These are phyloP conservation scores for Apophysomyces sp. DNA, from an alignment of 371 early-diverging fungal species.

Conservation along the genomic window DNA sequence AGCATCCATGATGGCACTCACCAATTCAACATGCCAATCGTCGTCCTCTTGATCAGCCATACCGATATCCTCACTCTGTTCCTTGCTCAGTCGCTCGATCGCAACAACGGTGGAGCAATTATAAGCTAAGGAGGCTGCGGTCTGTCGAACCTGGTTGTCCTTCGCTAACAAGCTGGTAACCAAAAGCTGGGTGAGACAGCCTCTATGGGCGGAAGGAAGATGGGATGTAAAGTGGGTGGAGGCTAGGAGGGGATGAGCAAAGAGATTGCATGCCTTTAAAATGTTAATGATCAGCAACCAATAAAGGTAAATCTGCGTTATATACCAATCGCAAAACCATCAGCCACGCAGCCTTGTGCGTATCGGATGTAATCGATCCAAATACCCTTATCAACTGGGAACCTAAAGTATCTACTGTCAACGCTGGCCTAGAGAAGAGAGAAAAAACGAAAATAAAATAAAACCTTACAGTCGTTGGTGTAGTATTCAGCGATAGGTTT, in stretches of 20 bases:
- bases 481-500: slow-evolving; percentile 43
- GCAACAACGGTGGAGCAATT: slow-evolving; percentile 59
- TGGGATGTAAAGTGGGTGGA: slow-evolving; percentile 56
- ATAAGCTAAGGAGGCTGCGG: slow-evolving; percentile 69
- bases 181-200: slow-evolving; percentile 56
- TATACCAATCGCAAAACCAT: slow-evolving; percentile 57
- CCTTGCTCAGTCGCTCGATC: slow-evolving; percentile 37
- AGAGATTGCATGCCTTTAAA: slow-evolving; percentile 60
- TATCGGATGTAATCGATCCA: neutral
- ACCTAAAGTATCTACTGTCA: slow-evolving; percentile 7
- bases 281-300: neutral
- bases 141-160: slow-evolving; percentile 59
- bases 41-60: slow-evolving; percentile 56
- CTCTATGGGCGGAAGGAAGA: slow-evolving; percentile 39
- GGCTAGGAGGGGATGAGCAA: slow-evolving; percentile 37
- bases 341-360: slow-evolving; percentile 37
- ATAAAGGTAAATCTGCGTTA: neutral
- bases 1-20: slow-evolving; percentile 63
- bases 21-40: slow-evolving; percentile 68
- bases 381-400: slow-evolving; percentile 15
- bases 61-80: slow-evolving; percentile 31
- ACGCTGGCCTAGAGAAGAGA: neutral
- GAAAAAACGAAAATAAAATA: neutral
- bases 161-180: slow-evolving; percentile 58
- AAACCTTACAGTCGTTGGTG: slow-evolving; percentile 40